Conservation (phyloP, 179 eudicot genomes). For the Carnegiea gigantea region DNA sequence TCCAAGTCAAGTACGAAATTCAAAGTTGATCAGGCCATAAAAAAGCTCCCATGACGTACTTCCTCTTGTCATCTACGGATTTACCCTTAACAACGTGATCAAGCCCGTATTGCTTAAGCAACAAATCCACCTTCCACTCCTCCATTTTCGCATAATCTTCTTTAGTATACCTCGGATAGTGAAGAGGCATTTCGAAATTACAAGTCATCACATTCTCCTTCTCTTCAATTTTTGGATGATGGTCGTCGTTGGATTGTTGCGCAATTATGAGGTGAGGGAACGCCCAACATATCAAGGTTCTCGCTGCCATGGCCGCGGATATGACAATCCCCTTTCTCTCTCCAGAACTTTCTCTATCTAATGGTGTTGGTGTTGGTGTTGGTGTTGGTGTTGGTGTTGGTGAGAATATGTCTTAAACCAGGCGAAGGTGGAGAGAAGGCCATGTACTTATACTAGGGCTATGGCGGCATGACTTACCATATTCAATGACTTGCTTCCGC, state of each 20-base stretch:
- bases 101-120: conserved; percentile 36
- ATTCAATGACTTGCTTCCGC: neutral
- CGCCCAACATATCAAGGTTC: conserved; percentile 14
- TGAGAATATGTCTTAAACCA: conserved; percentile 23
- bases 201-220: neutral
- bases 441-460: conserved; percentile 22
- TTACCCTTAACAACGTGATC: conserved; percentile 24
- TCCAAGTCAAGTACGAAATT: neutral
- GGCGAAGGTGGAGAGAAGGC: neutral
- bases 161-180: conserved; percentile 39
- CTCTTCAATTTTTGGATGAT: neutral
- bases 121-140: conserved; percentile 37
- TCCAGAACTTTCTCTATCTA: neutral
- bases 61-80: conserved; percentile 39
- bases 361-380: neutral
- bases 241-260: conserved; percentile 3
- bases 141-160: conserved; percentile 43
- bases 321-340: neutral
- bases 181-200: conserved; percentile 33
- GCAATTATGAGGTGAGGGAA: conserved; percentile 16
- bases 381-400: neutral
- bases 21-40: conserved; percentile 41
- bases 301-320: conserved; percentile 9
- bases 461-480: neutral
- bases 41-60: conserved; percentile 38